A percentile compares a stretch with the other conserved stretches of the same genome.
Evolutionary conservation across 2,329 filamentous ascomycete species (phyloP).

Genomic region (Pseudocercospora macadamiae): DNA sequence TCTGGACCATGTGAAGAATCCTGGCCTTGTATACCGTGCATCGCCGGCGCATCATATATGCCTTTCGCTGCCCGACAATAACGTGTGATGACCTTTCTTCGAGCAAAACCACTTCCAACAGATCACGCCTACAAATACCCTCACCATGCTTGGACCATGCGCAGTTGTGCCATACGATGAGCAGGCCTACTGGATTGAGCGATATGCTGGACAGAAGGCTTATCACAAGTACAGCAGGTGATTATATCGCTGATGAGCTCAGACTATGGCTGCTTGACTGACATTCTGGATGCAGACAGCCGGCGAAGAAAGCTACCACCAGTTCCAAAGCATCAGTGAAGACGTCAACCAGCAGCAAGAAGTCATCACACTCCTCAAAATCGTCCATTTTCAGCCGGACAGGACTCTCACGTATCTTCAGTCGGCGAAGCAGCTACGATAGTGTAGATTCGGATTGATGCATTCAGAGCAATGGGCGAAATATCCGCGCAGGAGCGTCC

Average conservation of each 20-base stretch:
- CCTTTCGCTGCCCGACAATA: not conserved
- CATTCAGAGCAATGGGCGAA: too few relatives aligned
- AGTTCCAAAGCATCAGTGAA: constrained; percentile 14
- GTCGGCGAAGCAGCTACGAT: constrained; percentile 13
- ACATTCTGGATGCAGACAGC: constrained; percentile 6
- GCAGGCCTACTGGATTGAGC: constrained; percentile 21
- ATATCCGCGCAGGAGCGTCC: too few relatives aligned
- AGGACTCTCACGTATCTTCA: constrained; percentile 12
- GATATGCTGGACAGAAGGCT: constrained; percentile 13
- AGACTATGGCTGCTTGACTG: not conserved
- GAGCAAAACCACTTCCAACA: not conserved
- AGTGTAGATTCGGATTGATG: constrained; percentile 9
- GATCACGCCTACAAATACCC: not conserved
- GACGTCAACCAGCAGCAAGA: constrained; percentile 15
- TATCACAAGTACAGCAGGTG: constrained; percentile 17
- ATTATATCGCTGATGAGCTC: not conserved
- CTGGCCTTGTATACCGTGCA: not conserved
- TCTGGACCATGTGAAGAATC: constrained; percentile 2
- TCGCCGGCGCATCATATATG: constrained; percentile 1
- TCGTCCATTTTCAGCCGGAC: constrained; percentile 7
- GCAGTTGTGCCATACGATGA: constrained; percentile 17
- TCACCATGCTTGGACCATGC: constrained; percentile 17
- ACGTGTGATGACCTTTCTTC: not conserved
- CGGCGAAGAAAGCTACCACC: constrained; percentile 3
- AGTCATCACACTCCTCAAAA: not conserved